phyloP scores from a whole-genome alignment of 2,329 filamentous ascomycete genomes.

The Metarhizium robertsii region DNA sequence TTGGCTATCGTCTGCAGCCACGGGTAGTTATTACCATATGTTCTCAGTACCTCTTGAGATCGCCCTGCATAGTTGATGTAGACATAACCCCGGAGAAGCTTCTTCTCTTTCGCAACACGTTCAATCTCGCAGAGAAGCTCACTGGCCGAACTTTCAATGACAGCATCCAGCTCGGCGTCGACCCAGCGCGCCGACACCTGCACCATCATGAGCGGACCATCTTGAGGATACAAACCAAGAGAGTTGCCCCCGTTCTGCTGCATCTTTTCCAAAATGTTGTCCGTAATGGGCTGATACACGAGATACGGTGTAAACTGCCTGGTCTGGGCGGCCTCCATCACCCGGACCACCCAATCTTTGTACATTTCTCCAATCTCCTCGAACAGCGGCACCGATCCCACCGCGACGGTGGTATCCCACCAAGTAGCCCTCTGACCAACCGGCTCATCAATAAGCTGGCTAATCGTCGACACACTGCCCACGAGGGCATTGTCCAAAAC shows the following conservation, averaged over 20 bases:
- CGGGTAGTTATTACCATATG: slow-evolving; percentile 27
- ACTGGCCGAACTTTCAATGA: background rate
- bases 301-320: slow-evolving; percentile 6
- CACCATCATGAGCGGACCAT: slow-evolving; percentile 23
- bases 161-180: slow-evolving; percentile 17
- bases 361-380: slow-evolving; percentile 8
- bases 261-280: slow-evolving; percentile 21
- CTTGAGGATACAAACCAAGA: slow-evolving; percentile 25
- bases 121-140: slow-evolving; percentile 9
- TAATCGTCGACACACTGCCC: slow-evolving; percentile 16
- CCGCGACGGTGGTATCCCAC: slow-evolving; percentile 18
- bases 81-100: slow-evolving; percentile 22
- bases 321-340: background rate
- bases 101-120: slow-evolving; percentile 16
- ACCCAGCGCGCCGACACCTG: slow-evolving; percentile 18
- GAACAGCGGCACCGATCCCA: slow-evolving; percentile 14
- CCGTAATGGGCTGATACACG: slow-evolving; percentile 29
- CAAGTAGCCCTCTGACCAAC: slow-evolving; percentile 19
- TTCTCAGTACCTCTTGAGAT: slow-evolving; percentile 26
- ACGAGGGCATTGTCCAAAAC: slow-evolving; percentile 10
- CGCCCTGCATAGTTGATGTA: slow-evolving; percentile 26
- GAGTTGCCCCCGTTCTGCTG: slow-evolving; percentile 30
- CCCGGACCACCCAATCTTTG: background rate
- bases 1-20: slow-evolving; percentile 14
- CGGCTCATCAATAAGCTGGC: slow-evolving; percentile 13